A percentile compares a stretch with the other conserved stretches of the same genome.
Evolutionary conservation across 441 rosid species (phyloP).

Genomic region (Erysimum cheiri): DNA sequence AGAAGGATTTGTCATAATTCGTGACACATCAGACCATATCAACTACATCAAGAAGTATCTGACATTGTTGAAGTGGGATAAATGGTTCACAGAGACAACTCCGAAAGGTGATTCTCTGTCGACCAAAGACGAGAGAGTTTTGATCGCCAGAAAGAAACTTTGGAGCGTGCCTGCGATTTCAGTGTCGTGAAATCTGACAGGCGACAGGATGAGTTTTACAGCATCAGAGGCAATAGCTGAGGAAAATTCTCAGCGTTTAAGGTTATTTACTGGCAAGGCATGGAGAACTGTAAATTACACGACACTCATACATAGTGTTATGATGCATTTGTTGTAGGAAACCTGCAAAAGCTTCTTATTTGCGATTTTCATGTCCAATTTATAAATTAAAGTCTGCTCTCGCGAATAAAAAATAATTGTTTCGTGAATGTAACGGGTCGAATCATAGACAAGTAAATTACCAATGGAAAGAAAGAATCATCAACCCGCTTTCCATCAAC

Average conservation of each 20-base stretch:
- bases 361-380: slow-evolving; percentile 15
- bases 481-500: not conserved
- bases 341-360: slow-evolving; percentile 31
- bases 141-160: slow-evolving; percentile 81
- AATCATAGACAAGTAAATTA: not conserved
- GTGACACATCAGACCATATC: slow-evolving; percentile 75
- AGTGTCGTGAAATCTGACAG: slow-evolving; percentile 22
- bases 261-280: not conserved
- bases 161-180: slow-evolving; percentile 52
- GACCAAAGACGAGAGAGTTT: slow-evolving; percentile 65
- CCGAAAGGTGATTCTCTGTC: slow-evolving; percentile 80
- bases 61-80: slow-evolving; percentile 86
- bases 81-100: slow-evolving; percentile 76
- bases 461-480: not conserved
- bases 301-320: slow-evolving; percentile 20
- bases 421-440: not conserved
- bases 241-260: slow-evolving; percentile 18
- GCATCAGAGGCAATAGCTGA: slow-evolving; percentile 24
- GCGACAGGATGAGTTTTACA: not conserved
- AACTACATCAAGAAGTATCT: slow-evolving; percentile 61
- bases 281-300: slow-evolving; percentile 40
- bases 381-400: not conserved
- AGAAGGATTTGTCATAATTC: slow-evolving; percentile 80
- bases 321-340: slow-evolving; percentile 38
- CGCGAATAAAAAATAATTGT: not conserved